Percentiles rank a stretch among this genome's conserved stretches.
Evolutionary conservation across 2,329 filamentous ascomycete genomes (phyloP).

Genomic region (Epichloe baconii): DNA sequence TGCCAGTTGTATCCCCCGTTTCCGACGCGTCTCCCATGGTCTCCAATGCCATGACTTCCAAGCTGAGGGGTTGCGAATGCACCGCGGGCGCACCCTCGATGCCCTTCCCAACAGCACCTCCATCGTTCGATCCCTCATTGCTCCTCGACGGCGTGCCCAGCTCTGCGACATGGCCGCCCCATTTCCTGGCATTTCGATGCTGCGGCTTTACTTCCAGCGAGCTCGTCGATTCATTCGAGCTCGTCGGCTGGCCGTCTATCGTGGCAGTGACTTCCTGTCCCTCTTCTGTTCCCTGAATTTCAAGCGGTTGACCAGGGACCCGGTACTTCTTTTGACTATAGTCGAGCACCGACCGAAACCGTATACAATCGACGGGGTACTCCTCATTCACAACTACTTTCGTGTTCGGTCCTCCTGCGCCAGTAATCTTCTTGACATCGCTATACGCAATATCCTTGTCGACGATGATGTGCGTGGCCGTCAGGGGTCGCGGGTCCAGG

Average conservation of each 20-base stretch:
- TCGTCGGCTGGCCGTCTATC: slow-evolving; percentile 2
- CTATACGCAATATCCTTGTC: slow-evolving; percentile 54
- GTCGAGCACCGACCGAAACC: slow-evolving; percentile 44
- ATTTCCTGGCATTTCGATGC: slow-evolving; percentile 21
- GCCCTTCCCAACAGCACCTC: slow-evolving; percentile 7
- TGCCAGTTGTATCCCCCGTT: not conserved
- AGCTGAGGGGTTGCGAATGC: slow-evolving; percentile 15
- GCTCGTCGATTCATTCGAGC: slow-evolving; percentile 11
- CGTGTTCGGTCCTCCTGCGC: slow-evolving; percentile 9
- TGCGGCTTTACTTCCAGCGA: slow-evolving; percentile 38
- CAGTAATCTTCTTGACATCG: slow-evolving; percentile 42
- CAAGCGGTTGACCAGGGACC: slow-evolving; percentile 34
- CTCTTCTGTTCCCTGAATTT: not conserved
- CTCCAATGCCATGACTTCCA: slow-evolving; percentile 8
- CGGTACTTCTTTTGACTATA: slow-evolving; percentile 45
- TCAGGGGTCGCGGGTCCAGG: slow-evolving; percentile 48
- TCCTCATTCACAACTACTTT: slow-evolving; percentile 50
- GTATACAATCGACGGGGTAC: slow-evolving; percentile 57
- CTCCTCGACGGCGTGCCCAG: slow-evolving; percentile 24
- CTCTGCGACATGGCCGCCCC: slow-evolving; percentile 24
- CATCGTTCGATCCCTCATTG: slow-evolving; percentile 17
- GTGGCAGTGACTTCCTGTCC: not conserved
- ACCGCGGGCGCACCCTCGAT: slow-evolving; percentile 6
- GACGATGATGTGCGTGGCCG: slow-evolving; percentile 67
- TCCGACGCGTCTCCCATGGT: slow-evolving; percentile 4